Evolutionary conservation across 2,329 filamentous ascomycete species (phyloP).

Genomic region (Penicillium concentricum): DNA sequence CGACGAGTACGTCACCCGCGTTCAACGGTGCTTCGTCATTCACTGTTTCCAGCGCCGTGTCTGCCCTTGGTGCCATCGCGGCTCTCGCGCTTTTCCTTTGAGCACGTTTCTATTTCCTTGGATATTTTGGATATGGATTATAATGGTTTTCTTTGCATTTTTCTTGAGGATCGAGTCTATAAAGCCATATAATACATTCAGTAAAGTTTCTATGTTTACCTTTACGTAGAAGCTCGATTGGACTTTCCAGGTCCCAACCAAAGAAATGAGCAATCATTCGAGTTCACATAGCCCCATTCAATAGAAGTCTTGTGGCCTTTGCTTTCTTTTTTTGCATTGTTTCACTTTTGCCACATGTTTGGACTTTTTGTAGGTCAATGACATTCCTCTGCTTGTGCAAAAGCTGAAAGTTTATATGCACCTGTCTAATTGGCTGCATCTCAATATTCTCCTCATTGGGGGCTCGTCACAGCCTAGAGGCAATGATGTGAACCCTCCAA

Average conservation of each 20-base stretch:
- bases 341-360: no score
- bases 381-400: background rate
- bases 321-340: background rate
- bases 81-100: background rate
- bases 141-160: background rate
- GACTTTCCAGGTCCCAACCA: background rate
- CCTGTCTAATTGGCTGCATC: background rate
- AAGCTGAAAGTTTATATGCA: background rate
- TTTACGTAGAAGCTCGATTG: background rate
- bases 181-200: background rate
- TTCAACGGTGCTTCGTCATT: conserved; percentile 1
- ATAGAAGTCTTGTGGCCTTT: background rate
- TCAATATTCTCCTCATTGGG: background rate
- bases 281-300: background rate
- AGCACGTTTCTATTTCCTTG: background rate
- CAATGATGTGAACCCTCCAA: background rate
- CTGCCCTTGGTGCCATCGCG: background rate
- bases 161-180: background rate
- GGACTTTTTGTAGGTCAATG: background rate
- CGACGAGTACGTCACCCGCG: background rate
- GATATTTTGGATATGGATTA: background rate
- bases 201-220: background rate
- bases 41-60: background rate
- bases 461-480: background rate
- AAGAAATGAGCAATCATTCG: background rate